phyloP scores from a whole-genome alignment of 2,329 filamentous ascomycete genomes.

The Scolecobasidium constrictum region DNA sequence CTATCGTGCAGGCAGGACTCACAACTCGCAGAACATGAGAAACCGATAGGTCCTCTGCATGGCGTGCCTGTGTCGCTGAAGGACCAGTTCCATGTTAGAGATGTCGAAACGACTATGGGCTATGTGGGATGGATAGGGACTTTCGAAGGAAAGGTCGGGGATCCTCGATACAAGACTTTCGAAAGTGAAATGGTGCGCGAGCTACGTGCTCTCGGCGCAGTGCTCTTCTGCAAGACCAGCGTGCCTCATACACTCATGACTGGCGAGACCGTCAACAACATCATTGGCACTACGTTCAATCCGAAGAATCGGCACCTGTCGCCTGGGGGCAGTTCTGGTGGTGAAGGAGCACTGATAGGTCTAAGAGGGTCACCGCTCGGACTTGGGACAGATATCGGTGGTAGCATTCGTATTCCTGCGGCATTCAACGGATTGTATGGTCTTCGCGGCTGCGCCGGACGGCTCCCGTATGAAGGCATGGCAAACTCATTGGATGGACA shows the following conservation, averaged over 20 bases:
- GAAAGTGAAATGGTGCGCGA: constrained; percentile 49
- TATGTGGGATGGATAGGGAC: constrained; percentile 53
- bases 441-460: constrained; percentile 41
- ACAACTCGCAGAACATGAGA: constrained; percentile 6
- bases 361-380: constrained; percentile 43
- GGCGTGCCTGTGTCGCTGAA: constrained; percentile 37
- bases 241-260: constrained; percentile 46
- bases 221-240: constrained; percentile 45
- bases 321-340: constrained; percentile 47
- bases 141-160: constrained; percentile 43
- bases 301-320: constrained; percentile 44
- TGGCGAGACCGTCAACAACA: constrained; percentile 51
- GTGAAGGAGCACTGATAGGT: constrained; percentile 45
- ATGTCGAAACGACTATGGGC: constrained; percentile 40
- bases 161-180: constrained; percentile 37
- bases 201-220: constrained; percentile 41
- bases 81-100: constrained; percentile 38
- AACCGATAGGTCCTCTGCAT: constrained; percentile 32
- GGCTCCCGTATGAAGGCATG: constrained; percentile 33
- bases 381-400: constrained; percentile 45
- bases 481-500: constrained; percentile 56
- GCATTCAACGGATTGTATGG: constrained; percentile 49
- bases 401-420: constrained; percentile 33
- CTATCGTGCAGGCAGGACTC: constrained; percentile 29
- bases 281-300: constrained; percentile 47